These are phyloP conservation scores for Karstenula rhodostoma DNA, from an alignment of 2,329 filamentous ascomycete species.

Conservation along the genomic window DNA sequence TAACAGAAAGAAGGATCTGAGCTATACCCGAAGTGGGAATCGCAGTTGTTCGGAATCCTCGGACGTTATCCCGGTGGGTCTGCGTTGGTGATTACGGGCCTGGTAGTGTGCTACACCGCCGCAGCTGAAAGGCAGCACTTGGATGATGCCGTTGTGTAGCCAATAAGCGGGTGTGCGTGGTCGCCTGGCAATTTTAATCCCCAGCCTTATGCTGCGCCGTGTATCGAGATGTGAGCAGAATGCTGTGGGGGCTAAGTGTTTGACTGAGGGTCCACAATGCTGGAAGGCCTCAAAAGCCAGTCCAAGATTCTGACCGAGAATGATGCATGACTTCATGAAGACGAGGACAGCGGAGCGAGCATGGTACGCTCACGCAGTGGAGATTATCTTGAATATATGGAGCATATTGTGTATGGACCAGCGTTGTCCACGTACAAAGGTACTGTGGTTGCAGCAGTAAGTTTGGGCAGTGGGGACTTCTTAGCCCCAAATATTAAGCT, in stretches of 20 bases:
- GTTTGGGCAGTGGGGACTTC: too few relatives aligned
- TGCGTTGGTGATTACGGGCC: background rate
- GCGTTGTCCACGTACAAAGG: too few relatives aligned
- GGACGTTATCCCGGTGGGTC: background rate
- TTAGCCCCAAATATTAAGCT: too few relatives aligned
- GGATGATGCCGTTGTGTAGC: background rate
- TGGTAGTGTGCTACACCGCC: background rate
- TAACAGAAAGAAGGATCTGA: background rate
- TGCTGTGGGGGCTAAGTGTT: conserved; percentile 13
- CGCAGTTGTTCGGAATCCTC: background rate
- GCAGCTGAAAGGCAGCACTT: conserved; percentile 14
- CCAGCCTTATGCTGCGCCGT: conserved; percentile 15
- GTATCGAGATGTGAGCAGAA: background rate
- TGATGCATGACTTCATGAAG: background rate
- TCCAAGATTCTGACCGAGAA: too few relatives aligned
- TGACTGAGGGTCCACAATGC: background rate
- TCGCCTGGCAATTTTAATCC: conserved; percentile 14
- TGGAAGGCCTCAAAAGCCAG: background rate
- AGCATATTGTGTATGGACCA: too few relatives aligned
- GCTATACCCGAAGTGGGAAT: background rate
- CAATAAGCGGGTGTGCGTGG: conserved; percentile 7
- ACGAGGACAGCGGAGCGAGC: background rate
- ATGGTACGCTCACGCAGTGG: background rate
- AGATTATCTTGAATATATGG: background rate
- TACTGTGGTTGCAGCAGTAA: too few relatives aligned